Evolutionary conservation across 2,329 filamentous ascomycete genomes (phyloP).

Genomic region (Fusarium illudens): DNA sequence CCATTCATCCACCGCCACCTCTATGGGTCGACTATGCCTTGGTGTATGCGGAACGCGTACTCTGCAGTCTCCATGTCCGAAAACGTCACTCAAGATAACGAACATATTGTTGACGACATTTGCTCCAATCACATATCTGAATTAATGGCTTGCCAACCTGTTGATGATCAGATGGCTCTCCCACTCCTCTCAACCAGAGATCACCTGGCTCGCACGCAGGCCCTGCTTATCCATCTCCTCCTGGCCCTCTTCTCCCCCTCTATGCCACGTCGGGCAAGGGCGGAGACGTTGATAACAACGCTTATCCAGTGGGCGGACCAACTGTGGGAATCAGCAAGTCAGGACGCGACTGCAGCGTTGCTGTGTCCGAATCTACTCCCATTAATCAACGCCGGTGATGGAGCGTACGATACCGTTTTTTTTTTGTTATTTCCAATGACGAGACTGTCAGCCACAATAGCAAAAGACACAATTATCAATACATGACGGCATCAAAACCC

Average conservation of each 20-base stretch:
- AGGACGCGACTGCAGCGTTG: neutral
- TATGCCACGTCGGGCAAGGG: neutral
- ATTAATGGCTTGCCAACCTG: neutral
- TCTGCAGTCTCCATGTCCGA: neutral
- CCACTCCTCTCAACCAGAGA: neutral
- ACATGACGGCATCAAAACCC: too few relatives aligned
- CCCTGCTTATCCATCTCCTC: neutral
- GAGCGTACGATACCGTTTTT: too few relatives aligned
- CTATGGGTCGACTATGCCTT: neutral
- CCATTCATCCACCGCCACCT: neutral
- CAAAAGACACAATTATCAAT: too few relatives aligned
- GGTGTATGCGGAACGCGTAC: neutral
- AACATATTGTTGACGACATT: neutral
- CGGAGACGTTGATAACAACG: neutral
- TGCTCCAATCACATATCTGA: neutral
- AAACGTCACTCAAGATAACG: neutral
- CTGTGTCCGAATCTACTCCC: too few relatives aligned
- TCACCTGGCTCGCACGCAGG: conserved; percentile 1
- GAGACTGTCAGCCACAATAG: too few relatives aligned
- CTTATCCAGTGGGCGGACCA: neutral
- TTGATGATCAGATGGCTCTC: neutral
- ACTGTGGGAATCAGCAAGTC: neutral
- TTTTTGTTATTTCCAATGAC: too few relatives aligned
- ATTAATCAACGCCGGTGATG: too few relatives aligned
- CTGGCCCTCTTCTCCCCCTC: conserved; percentile 1